phyloP scores from a whole-genome alignment of 2,329 filamentous ascomycete species.

The Mycosphaerella sp. region DNA sequence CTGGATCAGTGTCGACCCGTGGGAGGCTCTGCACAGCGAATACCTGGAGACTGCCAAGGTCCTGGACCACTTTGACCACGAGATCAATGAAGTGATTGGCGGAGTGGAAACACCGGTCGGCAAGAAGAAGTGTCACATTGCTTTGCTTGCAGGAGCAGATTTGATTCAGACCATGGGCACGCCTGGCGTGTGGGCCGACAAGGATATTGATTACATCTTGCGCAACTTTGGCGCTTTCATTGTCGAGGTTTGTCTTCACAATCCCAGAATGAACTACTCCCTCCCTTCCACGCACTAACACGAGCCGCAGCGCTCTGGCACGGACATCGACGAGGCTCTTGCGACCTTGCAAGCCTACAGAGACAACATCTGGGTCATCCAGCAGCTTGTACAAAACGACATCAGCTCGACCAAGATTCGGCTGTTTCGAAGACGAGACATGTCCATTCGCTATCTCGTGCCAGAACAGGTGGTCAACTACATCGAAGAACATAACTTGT shows the following conservation, averaged over 20 bases:
- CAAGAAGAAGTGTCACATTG: conserved; percentile 64
- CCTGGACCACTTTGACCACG: conserved; percentile 82
- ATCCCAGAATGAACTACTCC: conserved; percentile 5
- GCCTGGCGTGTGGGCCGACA: conserved; percentile 66
- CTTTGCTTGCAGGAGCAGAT: conserved; percentile 67
- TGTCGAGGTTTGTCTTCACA: conserved; percentile 40
- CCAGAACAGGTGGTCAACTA: conserved; percentile 64
- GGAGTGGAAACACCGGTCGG: conserved; percentile 66
- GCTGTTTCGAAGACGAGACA: conserved; percentile 68
- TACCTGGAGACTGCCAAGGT: conserved; percentile 88
- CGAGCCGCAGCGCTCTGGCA: conserved; percentile 61
- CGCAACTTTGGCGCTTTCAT: conserved; percentile 78
- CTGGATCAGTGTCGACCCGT: conserved; percentile 79
- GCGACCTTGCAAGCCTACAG: conserved; percentile 75
- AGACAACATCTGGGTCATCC: conserved; percentile 80
- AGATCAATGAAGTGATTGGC: conserved; percentile 73
- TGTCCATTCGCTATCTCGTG: conserved; percentile 73
- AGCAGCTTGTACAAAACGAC: conserved; percentile 80
- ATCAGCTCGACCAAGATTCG: conserved; percentile 78
- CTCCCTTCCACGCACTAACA: neutral
- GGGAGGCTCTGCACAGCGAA: conserved; percentile 76
- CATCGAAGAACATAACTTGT: conserved; percentile 35
- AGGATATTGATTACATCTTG: conserved; percentile 83
- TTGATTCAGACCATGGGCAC: conserved; percentile 49
- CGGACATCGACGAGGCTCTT: conserved; percentile 80